Evolutionary conservation across 1,139 yeast species (phyloP).

Genomic region (Taphrina communis): DNA sequence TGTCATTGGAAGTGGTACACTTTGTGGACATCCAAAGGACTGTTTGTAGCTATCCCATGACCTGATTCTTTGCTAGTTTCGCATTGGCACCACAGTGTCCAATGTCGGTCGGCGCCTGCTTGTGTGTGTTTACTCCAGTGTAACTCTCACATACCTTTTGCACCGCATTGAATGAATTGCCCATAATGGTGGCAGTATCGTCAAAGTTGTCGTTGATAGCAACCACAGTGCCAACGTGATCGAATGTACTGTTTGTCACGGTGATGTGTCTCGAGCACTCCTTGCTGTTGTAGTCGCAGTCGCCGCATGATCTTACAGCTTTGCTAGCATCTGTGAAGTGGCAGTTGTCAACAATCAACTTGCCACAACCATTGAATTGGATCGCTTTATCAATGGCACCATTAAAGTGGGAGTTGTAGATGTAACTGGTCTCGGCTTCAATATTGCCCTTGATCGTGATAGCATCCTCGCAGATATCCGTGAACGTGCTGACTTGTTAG

Average conservation of each 20-base stretch:
- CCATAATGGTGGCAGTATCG: constrained; percentile 6
- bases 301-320: constrained; percentile 16
- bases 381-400: constrained; percentile 12
- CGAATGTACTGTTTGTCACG: constrained; percentile 5
- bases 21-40: too few relatives aligned
- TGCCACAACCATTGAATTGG: constrained; percentile 16
- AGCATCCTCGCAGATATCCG: constrained; percentile 7
- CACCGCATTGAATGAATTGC: constrained; percentile 11
- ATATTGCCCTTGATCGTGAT: constrained; percentile 9
- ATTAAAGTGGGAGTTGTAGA: constrained; percentile 2
- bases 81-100: constrained; percentile 9
- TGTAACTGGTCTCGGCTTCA: constrained; percentile 11
- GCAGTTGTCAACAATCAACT: constrained; percentile 3
- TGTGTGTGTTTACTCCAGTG: not conserved
- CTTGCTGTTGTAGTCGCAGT: constrained; percentile 7
- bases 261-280: constrained; percentile 3
- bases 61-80: not conserved
- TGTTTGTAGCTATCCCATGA: not conserved
- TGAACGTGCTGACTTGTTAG: not conserved
- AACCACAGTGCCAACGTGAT: constrained; percentile 6
- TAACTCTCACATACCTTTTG: constrained; percentile 9
- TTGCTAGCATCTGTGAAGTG: not conserved
- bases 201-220: constrained; percentile 12
- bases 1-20: too few relatives aligned
- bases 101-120: not conserved